Conservation (phyloP, 2,329 filamentous ascomycete species). For the Hansfordia pulvinata region DNA sequence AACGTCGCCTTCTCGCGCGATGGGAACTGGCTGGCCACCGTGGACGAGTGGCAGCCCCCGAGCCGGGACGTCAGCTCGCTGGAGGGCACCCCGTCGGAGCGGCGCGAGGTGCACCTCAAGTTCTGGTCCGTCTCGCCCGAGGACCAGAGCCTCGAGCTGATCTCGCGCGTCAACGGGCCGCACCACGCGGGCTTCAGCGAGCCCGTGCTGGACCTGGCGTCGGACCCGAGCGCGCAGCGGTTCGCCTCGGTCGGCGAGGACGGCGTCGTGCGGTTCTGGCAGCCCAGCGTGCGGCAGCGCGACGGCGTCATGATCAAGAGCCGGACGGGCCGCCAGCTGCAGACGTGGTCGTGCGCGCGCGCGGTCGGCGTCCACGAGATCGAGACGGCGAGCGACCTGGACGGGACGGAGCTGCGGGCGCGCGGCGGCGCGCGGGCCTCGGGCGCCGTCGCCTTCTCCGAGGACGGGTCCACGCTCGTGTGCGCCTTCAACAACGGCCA, state of each 20-base stretch:
- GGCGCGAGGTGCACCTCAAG: constrained; percentile 69
- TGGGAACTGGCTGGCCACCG: constrained; percentile 79
- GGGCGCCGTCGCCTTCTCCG: constrained; percentile 63
- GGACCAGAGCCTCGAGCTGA: constrained; percentile 53
- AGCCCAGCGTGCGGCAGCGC: constrained; percentile 53
- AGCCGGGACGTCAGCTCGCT: constrained; percentile 51
- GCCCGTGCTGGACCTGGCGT: constrained; percentile 57
- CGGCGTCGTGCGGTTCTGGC: constrained; percentile 67
- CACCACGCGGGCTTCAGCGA: constrained; percentile 47
- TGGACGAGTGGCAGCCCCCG: constrained; percentile 81
- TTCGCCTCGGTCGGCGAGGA: constrained; percentile 85
- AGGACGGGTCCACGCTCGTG: constrained; percentile 75
- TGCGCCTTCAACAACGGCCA: constrained; percentile 41
- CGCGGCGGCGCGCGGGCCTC: constrained; percentile 22
- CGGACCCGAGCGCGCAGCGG: constrained; percentile 52
- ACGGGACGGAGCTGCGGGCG: constrained; percentile 14
- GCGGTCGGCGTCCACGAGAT: constrained; percentile 35
- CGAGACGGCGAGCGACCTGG: constrained; percentile 18
- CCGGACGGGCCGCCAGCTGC: constrained; percentile 40
- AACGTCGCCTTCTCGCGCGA: constrained; percentile 65
- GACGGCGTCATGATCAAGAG: constrained; percentile 54
- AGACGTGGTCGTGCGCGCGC: constrained; percentile 62
- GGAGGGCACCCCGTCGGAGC: constrained; percentile 28
- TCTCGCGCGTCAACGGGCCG: constrained; percentile 72
- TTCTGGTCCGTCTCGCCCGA: constrained; percentile 65